A percentile compares a stretch with the other conserved stretches of the same genome.
These are phyloP conservation scores for Hymenoscyphus albidus DNA, from an alignment of 2,329 filamentous ascomycete species.

Conservation along the genomic window DNA sequence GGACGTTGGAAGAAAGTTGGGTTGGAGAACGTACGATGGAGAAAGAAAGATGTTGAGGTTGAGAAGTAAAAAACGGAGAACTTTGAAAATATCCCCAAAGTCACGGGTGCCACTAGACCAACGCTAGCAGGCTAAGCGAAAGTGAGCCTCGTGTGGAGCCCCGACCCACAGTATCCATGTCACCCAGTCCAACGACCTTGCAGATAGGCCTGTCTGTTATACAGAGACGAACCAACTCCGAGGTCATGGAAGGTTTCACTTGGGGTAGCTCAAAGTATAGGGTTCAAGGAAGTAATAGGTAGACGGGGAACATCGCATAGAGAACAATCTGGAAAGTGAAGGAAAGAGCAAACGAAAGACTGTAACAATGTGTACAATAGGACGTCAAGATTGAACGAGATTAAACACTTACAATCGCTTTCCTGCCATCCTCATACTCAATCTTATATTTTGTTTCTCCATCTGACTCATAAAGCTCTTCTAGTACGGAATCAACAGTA, in stretches of 20 bases:
- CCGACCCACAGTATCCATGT: not conserved
- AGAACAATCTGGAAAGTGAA: not conserved
- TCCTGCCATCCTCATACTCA: constrained; percentile 33
- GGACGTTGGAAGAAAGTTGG: not conserved
- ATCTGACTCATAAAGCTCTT: constrained; percentile 22
- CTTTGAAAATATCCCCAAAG: not conserved
- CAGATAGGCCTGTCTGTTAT: not conserved
- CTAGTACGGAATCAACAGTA: constrained; percentile 33
- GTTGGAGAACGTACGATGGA: not conserved
- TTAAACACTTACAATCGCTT: constrained; percentile 31
- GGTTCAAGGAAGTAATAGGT: not conserved
- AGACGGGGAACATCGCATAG: not conserved
- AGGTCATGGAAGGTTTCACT: not conserved
- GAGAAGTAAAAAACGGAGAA: not conserved
- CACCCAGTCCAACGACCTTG: not conserved
- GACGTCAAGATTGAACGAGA: not conserved
- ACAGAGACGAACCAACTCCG: not conserved
- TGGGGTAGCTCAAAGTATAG: not conserved
- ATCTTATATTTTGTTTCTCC: constrained; percentile 30
- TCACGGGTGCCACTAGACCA: constrained; percentile 4
- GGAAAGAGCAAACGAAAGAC: not conserved
- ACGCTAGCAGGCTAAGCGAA: constrained; percentile 3
- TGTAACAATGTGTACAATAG: not conserved
- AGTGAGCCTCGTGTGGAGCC: not conserved
- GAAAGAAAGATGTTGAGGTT: not conserved